Evolutionary conservation across 768 basidiomycete genomes (phyloP).

Genomic region (Boletus speciosus): DNA sequence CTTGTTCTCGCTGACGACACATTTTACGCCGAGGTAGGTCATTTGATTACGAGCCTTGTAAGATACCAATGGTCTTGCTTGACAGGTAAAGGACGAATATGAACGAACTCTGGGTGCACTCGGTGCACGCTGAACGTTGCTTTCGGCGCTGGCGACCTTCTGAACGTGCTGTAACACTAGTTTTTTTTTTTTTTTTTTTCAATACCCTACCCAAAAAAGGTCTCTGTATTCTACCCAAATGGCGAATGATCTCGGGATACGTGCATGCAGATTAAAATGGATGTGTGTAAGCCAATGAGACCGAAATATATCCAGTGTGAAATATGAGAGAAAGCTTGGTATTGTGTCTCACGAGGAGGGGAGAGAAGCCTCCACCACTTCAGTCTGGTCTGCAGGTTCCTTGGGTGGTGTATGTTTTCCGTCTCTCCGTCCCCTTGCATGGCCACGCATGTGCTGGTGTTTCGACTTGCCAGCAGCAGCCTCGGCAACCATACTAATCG

Average conservation of each 20-base stretch:
- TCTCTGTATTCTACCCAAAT: conserved; percentile 16
- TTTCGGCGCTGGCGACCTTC: background rate
- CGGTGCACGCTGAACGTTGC: background rate
- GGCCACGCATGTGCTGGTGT: conserved; percentile 38
- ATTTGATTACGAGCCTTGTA: background rate
- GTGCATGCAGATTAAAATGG: conserved; percentile 24
- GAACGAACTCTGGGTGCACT: conserved; percentile 9
- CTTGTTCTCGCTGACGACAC: conserved; percentile 52
- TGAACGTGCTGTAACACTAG: conserved; percentile 15
- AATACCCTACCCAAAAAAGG: conserved; percentile 9
- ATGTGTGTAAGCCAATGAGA: conserved; percentile 14
- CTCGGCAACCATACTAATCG: conserved; percentile 76
- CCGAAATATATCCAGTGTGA: conserved; percentile 17
- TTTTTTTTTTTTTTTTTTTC: background rate
- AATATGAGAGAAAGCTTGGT: conserved; percentile 8
- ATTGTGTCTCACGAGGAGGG: conserved; percentile 12
- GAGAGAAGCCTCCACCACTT: conserved; percentile 14
- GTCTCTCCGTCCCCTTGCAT: conserved; percentile 27
- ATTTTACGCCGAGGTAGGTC: conserved; percentile 53
- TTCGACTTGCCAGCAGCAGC: conserved; percentile 73
- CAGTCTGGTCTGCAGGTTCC: conserved; percentile 28
- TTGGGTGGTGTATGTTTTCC: conserved; percentile 39
- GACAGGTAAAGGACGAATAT: conserved; percentile 26
- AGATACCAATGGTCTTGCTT: background rate
- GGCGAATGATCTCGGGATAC: conserved; percentile 8